Base-by-base conservation (phyloP, 306 rosid genomes). In the Lupinus albus region DNA sequence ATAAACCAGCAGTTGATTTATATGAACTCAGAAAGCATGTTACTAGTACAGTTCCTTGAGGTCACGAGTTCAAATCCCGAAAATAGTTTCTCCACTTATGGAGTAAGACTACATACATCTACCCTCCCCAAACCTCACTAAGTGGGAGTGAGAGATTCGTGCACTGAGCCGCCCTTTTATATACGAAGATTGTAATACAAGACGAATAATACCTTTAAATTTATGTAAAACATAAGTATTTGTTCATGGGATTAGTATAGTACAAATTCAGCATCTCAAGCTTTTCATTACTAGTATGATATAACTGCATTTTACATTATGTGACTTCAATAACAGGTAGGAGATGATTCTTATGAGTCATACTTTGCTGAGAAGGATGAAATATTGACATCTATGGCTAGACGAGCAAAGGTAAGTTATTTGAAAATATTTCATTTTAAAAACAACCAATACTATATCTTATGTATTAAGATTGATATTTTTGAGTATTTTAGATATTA, bases 301-400 rank as follows among this genome's bases (percentile, higher is more conserved):
- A 56, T 53, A 32, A 21, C 61, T 38, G 51, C 13, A 5, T 47
- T 72, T 21, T 47, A 30, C 52, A 7, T 46, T 58, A 48, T 36
- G 14, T 58, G 58, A 60, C 63, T 38, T 44, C 21, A 47, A 71
- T 79, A 48, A 15, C 91, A 92, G 98, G 90, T 81, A 36, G 96
- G 96, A 69, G 97, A 92, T 14, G 97, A 92, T 74, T 89, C 96
- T 46, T 92, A 83, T 20, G 91, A 87, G 39, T 81, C 86, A 11
- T 85, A 76, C 80, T 5, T 54, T 61, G 79, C 85, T 13, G 99
- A 93, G 86, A 93, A 67, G 78, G 90, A 76, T 36, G 89, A 85
- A 75, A 89, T 93, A 30, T 74, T 93, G 53, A 74, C 85, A 6
- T n/a, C n/a, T n/a, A n/a, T n/a, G n/a, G n/a, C n/a, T n/a, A n/a